Conservation (phyloP, 306 rosid genomes). For the Dryas drummondii region DNA sequence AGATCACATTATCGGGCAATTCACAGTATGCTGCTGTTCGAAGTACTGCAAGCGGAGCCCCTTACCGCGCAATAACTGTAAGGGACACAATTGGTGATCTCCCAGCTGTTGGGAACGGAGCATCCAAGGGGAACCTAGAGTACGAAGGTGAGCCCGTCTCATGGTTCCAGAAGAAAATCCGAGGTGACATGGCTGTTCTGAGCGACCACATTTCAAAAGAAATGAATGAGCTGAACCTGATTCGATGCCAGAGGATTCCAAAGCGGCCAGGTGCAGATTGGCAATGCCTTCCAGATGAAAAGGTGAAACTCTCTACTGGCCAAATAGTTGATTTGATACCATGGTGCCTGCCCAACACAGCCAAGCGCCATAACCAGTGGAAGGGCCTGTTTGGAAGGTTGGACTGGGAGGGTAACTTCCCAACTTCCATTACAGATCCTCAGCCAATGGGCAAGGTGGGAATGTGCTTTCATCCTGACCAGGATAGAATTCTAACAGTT, state of each 20-base stretch:
- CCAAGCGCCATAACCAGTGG: constrained; percentile 97
- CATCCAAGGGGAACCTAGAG: constrained; percentile 71
- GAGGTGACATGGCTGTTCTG: constrained; percentile 68
- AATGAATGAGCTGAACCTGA: constrained; percentile 89
- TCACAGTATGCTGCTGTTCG: constrained; percentile 77
- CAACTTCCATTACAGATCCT: constrained; percentile 94
- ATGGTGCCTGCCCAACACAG: constrained; percentile 99
- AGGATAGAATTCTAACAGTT: constrained; percentile 89
- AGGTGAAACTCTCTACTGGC: constrained; percentile 72
- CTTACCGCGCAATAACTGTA: constrained; percentile 90
- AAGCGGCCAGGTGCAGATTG: constrained; percentile 95
- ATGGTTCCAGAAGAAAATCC: constrained; percentile 88
- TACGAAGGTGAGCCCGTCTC: constrained; percentile 74
- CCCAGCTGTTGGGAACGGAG: constrained; percentile 89
- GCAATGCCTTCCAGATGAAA: constrained; percentile 91
- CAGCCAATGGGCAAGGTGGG: constrained; percentile 99
- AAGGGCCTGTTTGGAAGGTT: constrained; percentile 94
- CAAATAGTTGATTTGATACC: constrained; percentile 88
- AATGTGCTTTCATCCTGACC: constrained; percentile 98
- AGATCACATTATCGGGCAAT: constrained; percentile 51
- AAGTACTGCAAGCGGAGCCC: constrained; percentile 91
- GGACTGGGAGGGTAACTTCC: constrained; percentile 97
- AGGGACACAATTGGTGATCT: constrained; percentile 96
- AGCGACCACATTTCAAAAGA: constrained; percentile 91
- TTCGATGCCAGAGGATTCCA: constrained; percentile 83